Conservation (phyloP, 345 rosid species). For the Lenwebbia sp. region DNA sequence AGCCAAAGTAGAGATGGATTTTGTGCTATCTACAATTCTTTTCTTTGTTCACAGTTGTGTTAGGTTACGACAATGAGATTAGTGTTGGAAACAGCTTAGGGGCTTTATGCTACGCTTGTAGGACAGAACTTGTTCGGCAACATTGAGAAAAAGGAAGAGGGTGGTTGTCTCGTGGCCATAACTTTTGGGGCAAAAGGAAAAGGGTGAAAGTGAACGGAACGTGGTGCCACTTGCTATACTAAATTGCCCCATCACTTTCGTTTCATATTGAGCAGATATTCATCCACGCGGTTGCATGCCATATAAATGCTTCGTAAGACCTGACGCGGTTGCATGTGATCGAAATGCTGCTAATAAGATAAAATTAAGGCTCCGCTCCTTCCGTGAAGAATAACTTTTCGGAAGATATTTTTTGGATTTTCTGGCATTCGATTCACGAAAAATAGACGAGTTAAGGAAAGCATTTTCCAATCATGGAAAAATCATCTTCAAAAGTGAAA, state of each 20-base stretch:
- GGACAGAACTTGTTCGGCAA: too few species aligned
- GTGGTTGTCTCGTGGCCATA: neutral
- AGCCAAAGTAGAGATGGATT: too few species aligned
- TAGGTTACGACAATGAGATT: neutral
- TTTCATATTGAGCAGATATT: neutral
- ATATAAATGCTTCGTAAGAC: neutral
- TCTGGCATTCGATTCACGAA: too few species aligned
- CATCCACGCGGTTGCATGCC: neutral
- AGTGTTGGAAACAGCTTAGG: neutral
- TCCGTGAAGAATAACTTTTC: too few species aligned
- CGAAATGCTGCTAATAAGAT: neutral
- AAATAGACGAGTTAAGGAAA: too few species aligned
- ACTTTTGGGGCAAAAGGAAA: neutral
- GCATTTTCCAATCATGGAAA: too few species aligned
- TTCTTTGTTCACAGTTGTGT: neutral
- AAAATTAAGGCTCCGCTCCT: neutral
- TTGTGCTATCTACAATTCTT: neutral
- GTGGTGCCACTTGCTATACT: neutral
- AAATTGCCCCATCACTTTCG: neutral
- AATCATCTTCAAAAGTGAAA: too few species aligned
- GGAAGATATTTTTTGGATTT: too few species aligned
- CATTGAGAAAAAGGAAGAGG: neutral
- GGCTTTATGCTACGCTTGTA: too few species aligned
- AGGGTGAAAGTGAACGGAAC: neutral
- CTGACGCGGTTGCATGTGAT: neutral